A percentile compares a stretch with the other conserved stretches of the same genome.
Conservation (phyloP, 371 early-diverging fungal genomes). For the Mucor ambiguus region DNA sequence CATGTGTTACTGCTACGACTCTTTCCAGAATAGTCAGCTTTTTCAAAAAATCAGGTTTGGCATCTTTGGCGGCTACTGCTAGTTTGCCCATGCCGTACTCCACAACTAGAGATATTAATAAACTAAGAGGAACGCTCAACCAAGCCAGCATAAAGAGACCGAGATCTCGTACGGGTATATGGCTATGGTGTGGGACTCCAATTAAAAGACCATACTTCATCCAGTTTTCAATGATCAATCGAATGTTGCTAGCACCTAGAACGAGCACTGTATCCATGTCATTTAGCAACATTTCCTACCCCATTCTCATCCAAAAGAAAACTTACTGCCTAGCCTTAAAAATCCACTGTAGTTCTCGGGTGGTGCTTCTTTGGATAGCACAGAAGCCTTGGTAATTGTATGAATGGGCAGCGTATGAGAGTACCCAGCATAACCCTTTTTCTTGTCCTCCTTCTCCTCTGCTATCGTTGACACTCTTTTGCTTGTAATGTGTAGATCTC, state of each 20-base stretch:
- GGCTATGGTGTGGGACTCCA: conserved; percentile 55
- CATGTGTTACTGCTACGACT: conserved; percentile 47
- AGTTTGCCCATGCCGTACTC: conserved; percentile 53
- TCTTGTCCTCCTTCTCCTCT: conserved; percentile 40
- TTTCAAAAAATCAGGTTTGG: conserved; percentile 38
- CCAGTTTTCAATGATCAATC: conserved; percentile 87
- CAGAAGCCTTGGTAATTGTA: conserved; percentile 60
- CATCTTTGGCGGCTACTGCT: conserved; percentile 34
- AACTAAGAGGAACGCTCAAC: conserved; percentile 51
- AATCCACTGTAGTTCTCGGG: conserved; percentile 78
- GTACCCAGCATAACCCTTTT: conserved; percentile 28
- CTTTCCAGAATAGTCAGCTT: conserved; percentile 39
- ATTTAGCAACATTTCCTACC: neutral
- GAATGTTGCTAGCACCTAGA: conserved; percentile 80
- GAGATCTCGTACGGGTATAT: conserved; percentile 60
- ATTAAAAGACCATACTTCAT: conserved; percentile 87
- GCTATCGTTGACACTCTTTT: conserved; percentile 33
- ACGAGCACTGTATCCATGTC: conserved; percentile 63
- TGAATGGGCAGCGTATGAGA: conserved; percentile 71
- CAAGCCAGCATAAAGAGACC: conserved; percentile 52
- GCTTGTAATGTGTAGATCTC: conserved; percentile 44
- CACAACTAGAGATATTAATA: conserved; percentile 57
- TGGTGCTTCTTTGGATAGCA: conserved; percentile 75
- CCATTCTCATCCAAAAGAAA: neutral
- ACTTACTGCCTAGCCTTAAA: conserved; percentile 67